Evolutionary conservation across 2,329 filamentous ascomycete genomes (phyloP), one percentile per base, ranked within the genome.

Genomic region (Ophiognomonia clavigignenti-juglandacearum): DNA sequence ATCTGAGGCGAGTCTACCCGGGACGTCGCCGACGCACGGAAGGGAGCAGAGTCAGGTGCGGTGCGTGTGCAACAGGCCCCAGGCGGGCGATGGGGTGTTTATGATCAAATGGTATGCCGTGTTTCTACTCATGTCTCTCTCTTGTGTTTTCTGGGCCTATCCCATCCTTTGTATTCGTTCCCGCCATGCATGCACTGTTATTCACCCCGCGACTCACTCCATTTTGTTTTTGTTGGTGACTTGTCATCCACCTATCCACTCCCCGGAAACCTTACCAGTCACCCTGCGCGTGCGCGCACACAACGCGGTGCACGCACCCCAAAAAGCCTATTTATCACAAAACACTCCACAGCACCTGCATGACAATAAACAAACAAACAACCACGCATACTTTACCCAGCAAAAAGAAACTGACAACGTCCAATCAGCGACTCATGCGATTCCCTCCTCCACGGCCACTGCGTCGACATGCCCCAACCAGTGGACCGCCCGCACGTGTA

Each of bases 381-480:
- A n/a, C n/a, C n/a, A n/a, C n/a, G n/a, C n/a, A n/a, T n/a, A n/a
- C n/a, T n/a, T n/a, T n/a, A n/a, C n/a, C n/a, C n/a, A n/a, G n/a
- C n/a, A n/a, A n/a, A n/a, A n/a, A n/a, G n/a, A n/a, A 43, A 37
- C 48, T 51, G 23, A 51, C 45, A 43, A 27, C 24, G 23, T 24
- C 27, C 38, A 42, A 16, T 55, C n/a, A 84, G 80, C 57, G 75
- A 83, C 64, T 80, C 78, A 20, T 85, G 81, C 59, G 80, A 83
- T 56, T 75, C 81, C 68, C 82, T 75, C 72, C 73, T 83, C 24
- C 81, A 85, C 58, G 78, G 77, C n/a, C 71, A 70, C 47, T 85
- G 81, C 59, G 71, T 83, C 56, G 79, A 80, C 52, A 76, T 83
- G 52, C 38, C 42, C 8, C 75, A 73, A 38, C 71, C 71, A 39